A percentile compares a stretch with the other conserved stretches of the same genome.
phyloP scores from a whole-genome alignment of 2,329 filamentous ascomycete genomes.

The Pezicula radicicola region DNA sequence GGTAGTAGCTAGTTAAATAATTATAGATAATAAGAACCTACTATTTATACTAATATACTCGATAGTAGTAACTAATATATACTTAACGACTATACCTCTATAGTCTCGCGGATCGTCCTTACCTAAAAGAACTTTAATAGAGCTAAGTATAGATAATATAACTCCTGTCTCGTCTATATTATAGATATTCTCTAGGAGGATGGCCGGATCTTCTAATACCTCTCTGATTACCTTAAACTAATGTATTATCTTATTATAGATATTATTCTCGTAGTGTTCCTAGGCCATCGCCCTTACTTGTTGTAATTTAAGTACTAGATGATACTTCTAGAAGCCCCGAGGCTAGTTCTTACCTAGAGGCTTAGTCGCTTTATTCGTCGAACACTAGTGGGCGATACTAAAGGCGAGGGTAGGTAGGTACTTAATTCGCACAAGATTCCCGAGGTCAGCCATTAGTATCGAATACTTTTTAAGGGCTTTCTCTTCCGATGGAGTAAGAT shows the following conservation, averaged over 20 bases:
- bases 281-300: conserved; percentile 12
- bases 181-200: too few relatives aligned
- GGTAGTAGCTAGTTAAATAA: conserved; percentile 26
- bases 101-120: conserved; percentile 21
- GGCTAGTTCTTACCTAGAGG: conserved; percentile 16
- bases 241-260: conserved; percentile 29
- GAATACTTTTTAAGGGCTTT: too few relatives aligned
- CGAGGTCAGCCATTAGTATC: too few relatives aligned
- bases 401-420: too few relatives aligned
- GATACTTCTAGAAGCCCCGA: conserved; percentile 14
- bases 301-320: conserved; percentile 13
- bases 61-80: conserved; percentile 13
- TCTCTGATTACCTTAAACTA: too few relatives aligned
- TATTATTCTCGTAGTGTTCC: conserved; percentile 18
- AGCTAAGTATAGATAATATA: conserved; percentile 24
- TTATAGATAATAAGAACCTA: conserved; percentile 21
- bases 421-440: too few relatives aligned
- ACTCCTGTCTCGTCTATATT: too few relatives aligned
- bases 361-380: too few relatives aligned
- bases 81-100: conserved; percentile 24
- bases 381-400: too few relatives aligned
- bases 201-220: too few relatives aligned
- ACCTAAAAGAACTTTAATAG: conserved; percentile 30
- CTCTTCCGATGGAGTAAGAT: too few relatives aligned
- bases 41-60: conserved; percentile 19